phyloP scores from a whole-genome alignment of 257 asterid species.

The Nicotiana attenuata region DNA sequence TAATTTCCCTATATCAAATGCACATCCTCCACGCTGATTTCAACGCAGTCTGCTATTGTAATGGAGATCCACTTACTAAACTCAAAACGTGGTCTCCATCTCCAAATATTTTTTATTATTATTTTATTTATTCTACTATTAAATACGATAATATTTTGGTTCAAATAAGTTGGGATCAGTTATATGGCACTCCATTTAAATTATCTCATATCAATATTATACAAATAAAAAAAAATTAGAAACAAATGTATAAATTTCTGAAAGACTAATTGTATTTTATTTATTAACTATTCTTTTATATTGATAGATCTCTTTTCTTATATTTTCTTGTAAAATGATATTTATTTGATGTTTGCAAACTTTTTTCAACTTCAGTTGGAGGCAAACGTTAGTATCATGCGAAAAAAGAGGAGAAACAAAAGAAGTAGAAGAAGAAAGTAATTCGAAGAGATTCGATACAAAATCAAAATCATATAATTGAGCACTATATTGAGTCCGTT shows the following conservation, averaged over 20 bases:
- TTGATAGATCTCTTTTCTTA: background rate
- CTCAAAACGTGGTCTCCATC: background rate
- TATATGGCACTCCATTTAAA: too few species aligned
- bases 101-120: background rate
- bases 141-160: too few species aligned
- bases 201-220: too few species aligned
- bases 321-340: background rate
- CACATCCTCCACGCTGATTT: background rate
- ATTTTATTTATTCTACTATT: too few species aligned
- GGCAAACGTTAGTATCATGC: background rate
- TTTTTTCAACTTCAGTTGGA: background rate
- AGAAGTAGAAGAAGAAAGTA: too few species aligned
- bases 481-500: background rate
- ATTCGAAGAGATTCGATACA: background rate
- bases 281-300: background rate
- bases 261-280: too few species aligned
- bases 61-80: background rate
- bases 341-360: background rate
- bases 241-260: too few species aligned
- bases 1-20: background rate
- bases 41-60: background rate
- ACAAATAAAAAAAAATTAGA: too few species aligned
- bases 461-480: too few species aligned
- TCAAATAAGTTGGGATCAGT: too few species aligned
- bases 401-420: background rate